Evolutionary conservation across 225 moss, liverwort and hornwort species (phyloP), one percentile per base, ranked within the genome.

Genomic region (Marchantia polymorpha): DNA sequence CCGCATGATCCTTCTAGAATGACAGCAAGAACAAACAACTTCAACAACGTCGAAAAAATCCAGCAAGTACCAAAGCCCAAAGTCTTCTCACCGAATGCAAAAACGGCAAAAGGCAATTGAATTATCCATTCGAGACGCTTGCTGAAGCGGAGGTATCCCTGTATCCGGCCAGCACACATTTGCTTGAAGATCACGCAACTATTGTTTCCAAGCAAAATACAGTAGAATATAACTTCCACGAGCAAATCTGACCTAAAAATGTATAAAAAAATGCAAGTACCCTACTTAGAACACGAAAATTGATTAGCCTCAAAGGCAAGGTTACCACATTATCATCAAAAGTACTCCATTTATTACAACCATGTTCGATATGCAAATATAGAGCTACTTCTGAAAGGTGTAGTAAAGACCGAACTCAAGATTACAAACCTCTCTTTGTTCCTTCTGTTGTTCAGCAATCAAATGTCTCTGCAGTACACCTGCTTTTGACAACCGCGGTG

Each of bases 101-200:
- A 74, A 47, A 85, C 72, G 13, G 50, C 77, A 72, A 85, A 85
- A 64, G 87, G 87, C 31, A 88, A 80, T 60, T 88, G 81, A 20
- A 85, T 76, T 16, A 88, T 81, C 83, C 80, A 81, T 48, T 85
- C 81, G 19, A 88, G 72, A 26, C 76, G 85, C 77, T 88, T 83
- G 83, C 87, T 81, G 78, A 88, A 88, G 30, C 82, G 84, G 56
- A 88, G 81, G 52, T 85, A 88, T 52, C 87, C 87, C 87, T 88
- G 83, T 31, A 53, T 70, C 55, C 13, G 67, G 52, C 20, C 23
- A 68, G 23, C 14, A 77, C 48, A 77, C 8, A 20, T 59, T 76
- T 9, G 22, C 22, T 8, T 65, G 65, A 25, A 25, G 66, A 25
- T 25, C 15, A 2, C 27, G 26, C 22, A 39, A 39, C 39, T 39